Base-by-base conservation (phyloP, 176 grass and related monocot species). In the Oryza officinalis region DNA sequence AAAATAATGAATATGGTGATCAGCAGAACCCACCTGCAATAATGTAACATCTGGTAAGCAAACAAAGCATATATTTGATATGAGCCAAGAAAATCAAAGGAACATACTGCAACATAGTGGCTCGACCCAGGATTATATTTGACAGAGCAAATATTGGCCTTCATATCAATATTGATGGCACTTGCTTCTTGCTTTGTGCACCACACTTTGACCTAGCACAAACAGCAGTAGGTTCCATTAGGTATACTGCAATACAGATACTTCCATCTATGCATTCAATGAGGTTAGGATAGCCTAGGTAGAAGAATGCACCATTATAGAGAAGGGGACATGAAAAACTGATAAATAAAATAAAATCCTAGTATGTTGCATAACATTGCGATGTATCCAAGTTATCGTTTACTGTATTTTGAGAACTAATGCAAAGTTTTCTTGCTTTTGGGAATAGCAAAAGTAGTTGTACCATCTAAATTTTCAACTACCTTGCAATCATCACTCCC, bases 401-500 rank as follows among this genome's bases (percentile, higher is more conserved):
- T 37, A 23, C 25, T 20, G 10, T 38, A 43, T 67, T 31, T 1
- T 44, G 32, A 77, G 7, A 77, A 59, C 9, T 44, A 69, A 7
- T 25, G 30, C 7, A 6, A 57, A 74, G 10, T 10, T 72, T 78
- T 26, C 23, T 46, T 60, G 26, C 13, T 30, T 72, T 27, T 30
- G 35, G 23, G 40, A 78, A 78, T 15, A 84, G 26, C 7, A 59
- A 67, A 49, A 28, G 10, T 31, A 75, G 84, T 26, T 65, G 69
- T 11, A 27, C 2, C 27, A 69, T 32, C 54, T 74, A 12, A 32
- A 30, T 32, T 69, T 44, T 61, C 9, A 73, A 83, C 75, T 96
- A 98, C 96, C 93, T 99, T 99, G 78, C 97, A 99, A 96, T 99
- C 97, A 87, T 99, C 97, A 84, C 97, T 99, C 67, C 97, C 97